Base-by-base conservation (phyloP, 2,329 filamentous ascomycete species). In the Bimuria novae-zelandiae region DNA sequence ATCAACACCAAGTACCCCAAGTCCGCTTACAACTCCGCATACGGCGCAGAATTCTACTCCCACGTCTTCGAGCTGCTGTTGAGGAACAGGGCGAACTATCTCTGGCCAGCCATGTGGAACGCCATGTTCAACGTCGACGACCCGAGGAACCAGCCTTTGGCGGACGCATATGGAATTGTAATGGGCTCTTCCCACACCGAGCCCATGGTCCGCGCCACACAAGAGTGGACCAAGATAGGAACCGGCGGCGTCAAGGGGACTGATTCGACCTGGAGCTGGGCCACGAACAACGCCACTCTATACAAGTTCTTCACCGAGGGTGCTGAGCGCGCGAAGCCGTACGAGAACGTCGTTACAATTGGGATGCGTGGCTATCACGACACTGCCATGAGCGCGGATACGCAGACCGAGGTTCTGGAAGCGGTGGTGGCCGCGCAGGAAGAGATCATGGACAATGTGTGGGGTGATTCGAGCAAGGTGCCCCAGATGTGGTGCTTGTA, bases 401-500 rank as follows among this genome's bases (percentile, higher is more conserved):
- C 82, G 21, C 84, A 88, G 52, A 82, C 84, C 1, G 70, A 69
- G 1, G 80, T 87, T 56, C 77, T 89, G 7, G 80, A 86, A 60
- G 78, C 80, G 16, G 79, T 89, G 22, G 85, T 89, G 2, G 62
- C 76, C 3, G 80, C 83, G 27, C 86, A 90, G 67, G 79, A 83
- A 44, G 67, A 79, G 8, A 85, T 86, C 52, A 76, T 88, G 37
- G 76, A 75, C 17, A 77, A 82, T 2, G 81, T 87, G 0, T 80
- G 87, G 37, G 79, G 77, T 11, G 71, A 76, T 50, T 73, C 78
- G 58, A 81, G 78, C 3, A 74, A 79, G 1, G 81, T 87, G 0
- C 86, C 87, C 5, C 87, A 89, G 70, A 80, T 86, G 73, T 89
- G 87, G 86, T 89, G 86, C 61, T 73, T 90, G 55, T 90, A 90